phyloP scores from a whole-genome alignment of 2,329 filamentous ascomycete genomes.

The Neocucurbitaria cava region DNA sequence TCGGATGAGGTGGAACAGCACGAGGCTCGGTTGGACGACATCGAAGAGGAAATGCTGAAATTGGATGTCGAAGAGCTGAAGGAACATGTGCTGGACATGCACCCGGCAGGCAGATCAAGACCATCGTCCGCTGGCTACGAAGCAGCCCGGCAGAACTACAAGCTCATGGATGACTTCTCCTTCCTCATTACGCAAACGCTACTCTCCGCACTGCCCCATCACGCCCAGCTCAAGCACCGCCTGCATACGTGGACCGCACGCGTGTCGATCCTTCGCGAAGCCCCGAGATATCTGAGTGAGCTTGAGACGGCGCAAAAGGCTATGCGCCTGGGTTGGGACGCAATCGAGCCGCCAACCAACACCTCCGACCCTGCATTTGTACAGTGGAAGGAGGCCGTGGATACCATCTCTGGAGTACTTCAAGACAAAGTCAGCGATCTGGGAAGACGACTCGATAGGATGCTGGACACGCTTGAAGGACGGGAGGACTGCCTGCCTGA shows the following conservation, averaged over 20 bases:
- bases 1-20: constrained; percentile 70
- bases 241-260: constrained; percentile 80
- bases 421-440: constrained; percentile 73
- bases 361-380: constrained; percentile 41
- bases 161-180: constrained; percentile 84
- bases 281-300: constrained; percentile 71
- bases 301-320: constrained; percentile 70
- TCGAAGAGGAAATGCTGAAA: constrained; percentile 71
- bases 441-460: constrained; percentile 77
- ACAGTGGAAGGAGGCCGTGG: constrained; percentile 50
- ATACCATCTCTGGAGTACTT: constrained; percentile 66
- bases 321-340: constrained; percentile 71
- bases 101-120: constrained; percentile 61
- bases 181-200: constrained; percentile 91
- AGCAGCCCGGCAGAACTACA: constrained; percentile 57
- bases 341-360: constrained; percentile 55
- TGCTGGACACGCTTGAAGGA: constrained; percentile 88
- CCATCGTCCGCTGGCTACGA: constrained; percentile 53
- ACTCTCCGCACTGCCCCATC: constrained; percentile 82
- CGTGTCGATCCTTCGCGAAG: constrained; percentile 74
- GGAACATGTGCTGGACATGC: constrained; percentile 80
- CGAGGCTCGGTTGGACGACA: constrained; percentile 76
- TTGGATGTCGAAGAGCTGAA: constrained; percentile 88
- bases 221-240: constrained; percentile 76
- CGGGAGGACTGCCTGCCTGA: constrained; percentile 84